Evolutionary conservation across 169 alveolate species (phyloP).

Genomic region (Blepharisma undulans): DNA sequence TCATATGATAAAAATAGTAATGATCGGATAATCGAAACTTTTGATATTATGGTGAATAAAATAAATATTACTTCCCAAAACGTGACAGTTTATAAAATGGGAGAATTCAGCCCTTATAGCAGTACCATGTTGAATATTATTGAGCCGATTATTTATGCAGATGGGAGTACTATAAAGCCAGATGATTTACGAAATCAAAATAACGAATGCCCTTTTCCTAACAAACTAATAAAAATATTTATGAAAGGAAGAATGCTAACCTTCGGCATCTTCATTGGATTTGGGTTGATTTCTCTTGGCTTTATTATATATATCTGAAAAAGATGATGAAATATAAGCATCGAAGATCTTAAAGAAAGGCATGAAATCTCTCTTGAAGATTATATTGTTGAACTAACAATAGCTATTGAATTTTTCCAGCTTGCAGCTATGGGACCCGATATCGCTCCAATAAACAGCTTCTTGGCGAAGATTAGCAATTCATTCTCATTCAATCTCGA

Average conservation of each 20-base stretch:
- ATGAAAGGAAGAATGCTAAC: background rate
- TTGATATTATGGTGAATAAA: background rate
- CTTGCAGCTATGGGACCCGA: background rate
- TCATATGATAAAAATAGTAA: background rate
- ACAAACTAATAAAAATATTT: too few species aligned
- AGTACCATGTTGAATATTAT: background rate
- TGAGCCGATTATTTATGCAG: background rate
- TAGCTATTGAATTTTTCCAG: background rate
- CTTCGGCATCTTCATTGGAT: background rate
- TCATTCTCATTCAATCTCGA: background rate
- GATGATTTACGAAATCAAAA: background rate
- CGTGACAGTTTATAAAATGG: background rate
- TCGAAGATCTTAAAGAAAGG: background rate
- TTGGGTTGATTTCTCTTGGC: background rate
- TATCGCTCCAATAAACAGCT: background rate
- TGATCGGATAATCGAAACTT: background rate
- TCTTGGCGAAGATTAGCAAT: background rate
- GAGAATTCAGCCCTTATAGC: background rate
- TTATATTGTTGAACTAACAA: background rate
- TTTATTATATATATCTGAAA: background rate
- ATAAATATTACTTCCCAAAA: background rate
- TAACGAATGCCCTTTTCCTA: background rate
- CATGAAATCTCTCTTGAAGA: background rate
- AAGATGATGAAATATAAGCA: background rate
- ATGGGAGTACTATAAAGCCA: background rate